Evolutionary conservation across 1,284 basidiomycete species (phyloP).

Genomic region (Leccinum variabile): DNA sequence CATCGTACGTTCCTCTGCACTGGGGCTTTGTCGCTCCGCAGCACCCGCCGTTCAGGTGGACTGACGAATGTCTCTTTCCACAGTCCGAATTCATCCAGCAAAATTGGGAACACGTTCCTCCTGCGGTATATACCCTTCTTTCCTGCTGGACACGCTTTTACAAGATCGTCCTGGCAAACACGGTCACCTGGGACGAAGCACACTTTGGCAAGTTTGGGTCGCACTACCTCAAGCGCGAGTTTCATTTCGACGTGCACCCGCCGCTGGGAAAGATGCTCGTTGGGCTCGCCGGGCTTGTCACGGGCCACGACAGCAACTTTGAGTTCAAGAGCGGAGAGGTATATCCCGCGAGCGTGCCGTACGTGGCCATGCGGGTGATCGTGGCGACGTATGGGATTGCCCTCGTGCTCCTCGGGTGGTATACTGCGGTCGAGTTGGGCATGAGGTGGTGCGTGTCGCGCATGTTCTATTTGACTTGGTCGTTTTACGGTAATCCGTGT

Average conservation of each 20-base stretch:
- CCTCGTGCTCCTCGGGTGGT: conserved; percentile 57
- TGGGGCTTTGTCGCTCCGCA: conserved; percentile 4
- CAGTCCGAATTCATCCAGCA: conserved; percentile 80
- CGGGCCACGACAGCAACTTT: conserved; percentile 90
- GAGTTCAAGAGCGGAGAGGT: conserved; percentile 92
- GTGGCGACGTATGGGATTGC: conserved; percentile 80
- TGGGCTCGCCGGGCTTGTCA: conserved; percentile 85
- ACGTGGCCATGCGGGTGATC: conserved; percentile 93
- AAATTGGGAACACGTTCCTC: conserved; percentile 81
- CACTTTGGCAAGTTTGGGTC: conserved; percentile 98
- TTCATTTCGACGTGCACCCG: conserved; percentile 98
- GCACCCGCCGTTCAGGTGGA: not conserved
- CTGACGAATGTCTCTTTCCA: not conserved
- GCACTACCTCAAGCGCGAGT: conserved; percentile 94
- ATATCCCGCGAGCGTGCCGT: conserved; percentile 88
- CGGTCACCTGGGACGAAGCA: conserved; percentile 99
- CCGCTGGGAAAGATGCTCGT: conserved; percentile 99
- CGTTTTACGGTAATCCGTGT: not conserved
- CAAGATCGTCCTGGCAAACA: conserved; percentile 84
- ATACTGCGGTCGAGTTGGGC: conserved; percentile 92
- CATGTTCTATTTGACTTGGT: not conserved
- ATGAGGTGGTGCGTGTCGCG: conserved; percentile 80
- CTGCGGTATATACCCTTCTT: conserved; percentile 88
- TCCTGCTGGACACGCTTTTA: conserved; percentile 95
- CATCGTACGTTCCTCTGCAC: conserved; percentile 50